Conservation (phyloP, 495 filamentous ascomycete genomes). For the Aspergillus asperescens region DNA sequence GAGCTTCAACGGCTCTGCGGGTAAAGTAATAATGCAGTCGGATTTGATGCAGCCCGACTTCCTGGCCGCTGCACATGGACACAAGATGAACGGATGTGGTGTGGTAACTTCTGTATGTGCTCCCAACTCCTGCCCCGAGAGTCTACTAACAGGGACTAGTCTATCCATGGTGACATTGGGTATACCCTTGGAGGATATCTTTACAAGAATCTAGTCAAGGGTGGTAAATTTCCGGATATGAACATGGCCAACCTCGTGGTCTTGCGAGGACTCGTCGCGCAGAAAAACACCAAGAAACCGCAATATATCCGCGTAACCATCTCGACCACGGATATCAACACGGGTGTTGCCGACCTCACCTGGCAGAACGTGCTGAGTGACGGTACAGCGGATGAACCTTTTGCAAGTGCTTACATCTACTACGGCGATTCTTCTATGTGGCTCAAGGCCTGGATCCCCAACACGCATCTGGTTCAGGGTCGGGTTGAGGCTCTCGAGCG, state of each 20-base stretch:
- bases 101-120: constrained; percentile 32
- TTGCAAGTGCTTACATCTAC: constrained; percentile 20
- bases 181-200: constrained; percentile 10
- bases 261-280: constrained; percentile 20
- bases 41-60: constrained; percentile 30
- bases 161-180: constrained; percentile 8
- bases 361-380: constrained; percentile 27
- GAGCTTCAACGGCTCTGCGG: constrained; percentile 14
- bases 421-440: constrained; percentile 19
- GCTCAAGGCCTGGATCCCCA: constrained; percentile 26
- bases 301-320: constrained; percentile 32
- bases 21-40: constrained; percentile 23
- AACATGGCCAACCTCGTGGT: constrained; percentile 26
- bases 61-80: constrained; percentile 24
- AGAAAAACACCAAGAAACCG: constrained; percentile 20
- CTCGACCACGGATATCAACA: constrained; percentile 21
- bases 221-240: constrained; percentile 17
- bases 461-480: constrained; percentile 49
- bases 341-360: constrained; percentile 17
- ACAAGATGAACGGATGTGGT: constrained; percentile 33
- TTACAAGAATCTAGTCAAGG: constrained; percentile 16
- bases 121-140: neutral
- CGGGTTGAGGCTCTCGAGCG: constrained; percentile 47
- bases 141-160: neutral
- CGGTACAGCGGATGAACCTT: constrained; percentile 18